Conservation (phyloP, 164 flowering plant genomes). For the Brasenia schreberi region DNA sequence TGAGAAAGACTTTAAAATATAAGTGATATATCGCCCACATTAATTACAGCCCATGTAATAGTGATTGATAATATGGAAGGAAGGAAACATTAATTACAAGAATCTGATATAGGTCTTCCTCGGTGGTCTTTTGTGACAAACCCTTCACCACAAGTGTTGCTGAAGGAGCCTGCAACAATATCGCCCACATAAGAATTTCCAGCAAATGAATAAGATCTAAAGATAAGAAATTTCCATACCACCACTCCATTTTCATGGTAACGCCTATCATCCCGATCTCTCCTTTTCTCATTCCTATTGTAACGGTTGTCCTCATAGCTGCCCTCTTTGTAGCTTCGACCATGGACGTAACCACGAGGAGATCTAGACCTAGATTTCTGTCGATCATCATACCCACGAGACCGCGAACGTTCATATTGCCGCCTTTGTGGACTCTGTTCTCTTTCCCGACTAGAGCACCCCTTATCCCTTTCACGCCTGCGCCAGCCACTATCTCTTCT, state of each 20-base stretch:
- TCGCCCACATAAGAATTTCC: not conserved
- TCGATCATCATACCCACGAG: constrained; percentile 66
- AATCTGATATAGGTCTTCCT: constrained; percentile 85
- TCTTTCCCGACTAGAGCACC: constrained; percentile 53
- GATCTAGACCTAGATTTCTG: constrained; percentile 56
- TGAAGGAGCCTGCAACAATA: constrained; percentile 61
- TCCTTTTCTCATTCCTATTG: constrained; percentile 57
- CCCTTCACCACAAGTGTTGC: constrained; percentile 97
- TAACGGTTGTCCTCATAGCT: constrained; percentile 68
- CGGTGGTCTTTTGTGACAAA: constrained; percentile 86
- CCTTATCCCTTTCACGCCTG: constrained; percentile 66
- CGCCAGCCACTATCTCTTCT: constrained; percentile 71
- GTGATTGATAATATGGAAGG: too few relatives aligned
- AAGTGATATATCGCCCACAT: too few relatives aligned
- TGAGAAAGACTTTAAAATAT: not conserved
- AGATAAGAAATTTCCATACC: constrained; percentile 28
- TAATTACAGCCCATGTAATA: too few relatives aligned
- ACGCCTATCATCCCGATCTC: constrained; percentile 75
- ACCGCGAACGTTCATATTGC: constrained; percentile 50
- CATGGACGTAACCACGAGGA: constrained; percentile 68
- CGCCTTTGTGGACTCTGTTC: constrained; percentile 64
- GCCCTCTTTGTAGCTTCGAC: constrained; percentile 77
- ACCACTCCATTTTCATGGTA: constrained; percentile 49
- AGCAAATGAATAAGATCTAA: not conserved
- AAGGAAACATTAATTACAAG: constrained; percentile 34